Percentiles rank a stretch among this genome's conserved stretches.
phyloP scores from a whole-genome alignment of 2,329 filamentous ascomycete genomes.

The Alternaria sp. region DNA sequence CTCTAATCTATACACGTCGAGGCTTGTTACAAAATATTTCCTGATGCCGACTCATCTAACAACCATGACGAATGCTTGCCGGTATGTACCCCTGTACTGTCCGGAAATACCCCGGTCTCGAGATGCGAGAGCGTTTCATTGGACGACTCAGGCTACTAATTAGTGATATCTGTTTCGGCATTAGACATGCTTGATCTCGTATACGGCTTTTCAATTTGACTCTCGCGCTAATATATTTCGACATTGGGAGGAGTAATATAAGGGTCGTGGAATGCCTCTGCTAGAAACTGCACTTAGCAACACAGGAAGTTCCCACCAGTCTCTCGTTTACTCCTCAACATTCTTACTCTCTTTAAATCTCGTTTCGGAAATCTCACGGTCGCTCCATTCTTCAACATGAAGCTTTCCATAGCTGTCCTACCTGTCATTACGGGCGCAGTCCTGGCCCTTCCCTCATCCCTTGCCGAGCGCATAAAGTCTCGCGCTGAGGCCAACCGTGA shows the following conservation, averaged over 20 bases:
- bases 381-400: conserved; percentile 16
- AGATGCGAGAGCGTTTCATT: not conserved
- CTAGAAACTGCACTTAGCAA: not conserved
- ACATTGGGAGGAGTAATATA: not conserved
- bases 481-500: conserved; percentile 24
- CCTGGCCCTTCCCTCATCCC: conserved; percentile 26
- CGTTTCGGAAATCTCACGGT: not conserved
- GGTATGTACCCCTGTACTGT: not conserved
- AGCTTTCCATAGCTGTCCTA: conserved; percentile 24
- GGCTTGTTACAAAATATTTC: not conserved
- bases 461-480: conserved; percentile 27
- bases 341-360: not conserved
- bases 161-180: not conserved
- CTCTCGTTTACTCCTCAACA: not conserved
- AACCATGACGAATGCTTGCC: not conserved
- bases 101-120: not conserved
- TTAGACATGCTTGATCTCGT: not conserved
- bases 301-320: conserved; percentile 1
- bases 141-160: not conserved
- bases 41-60: not conserved
- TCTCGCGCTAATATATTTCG: not conserved
- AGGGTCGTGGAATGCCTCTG: not conserved
- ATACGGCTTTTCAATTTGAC: not conserved
- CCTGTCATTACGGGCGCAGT: conserved; percentile 23
- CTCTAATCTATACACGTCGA: not conserved